These are phyloP conservation scores for Phytophthora ohioensis DNA, from an alignment of 352 stramenopile species.

Conservation along the genomic window DNA sequence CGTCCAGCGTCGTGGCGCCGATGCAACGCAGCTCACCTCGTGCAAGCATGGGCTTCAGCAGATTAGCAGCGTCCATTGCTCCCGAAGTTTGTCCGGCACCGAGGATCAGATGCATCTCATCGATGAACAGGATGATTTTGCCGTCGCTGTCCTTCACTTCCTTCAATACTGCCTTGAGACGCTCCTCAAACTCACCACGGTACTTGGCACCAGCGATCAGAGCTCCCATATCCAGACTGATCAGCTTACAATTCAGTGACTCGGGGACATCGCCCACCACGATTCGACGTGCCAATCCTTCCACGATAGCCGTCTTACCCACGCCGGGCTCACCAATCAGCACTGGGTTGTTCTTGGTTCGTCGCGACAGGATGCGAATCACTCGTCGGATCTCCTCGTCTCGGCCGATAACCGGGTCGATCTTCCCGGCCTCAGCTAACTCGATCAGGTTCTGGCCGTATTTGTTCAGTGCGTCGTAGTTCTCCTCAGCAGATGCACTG, in stretches of 20 bases:
- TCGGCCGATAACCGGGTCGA: constrained; percentile 98
- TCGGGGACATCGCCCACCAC: constrained; percentile 96
- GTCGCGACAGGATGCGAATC: constrained; percentile 95
- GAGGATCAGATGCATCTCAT: constrained; percentile 98
- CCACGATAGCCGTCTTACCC: constrained; percentile 97
- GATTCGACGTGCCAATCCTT: constrained; percentile 97
- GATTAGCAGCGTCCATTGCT: constrained; percentile 98
- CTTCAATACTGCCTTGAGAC: constrained; percentile 95
- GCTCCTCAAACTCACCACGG: constrained; percentile 98
- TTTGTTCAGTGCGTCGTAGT: constrained; percentile 94
- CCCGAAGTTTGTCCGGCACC: constrained; percentile 93
- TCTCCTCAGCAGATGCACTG: constrained; percentile 87
- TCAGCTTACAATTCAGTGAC: constrained; percentile 90
- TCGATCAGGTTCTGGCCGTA: constrained; percentile 96
- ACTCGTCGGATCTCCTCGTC: constrained; percentile 97
- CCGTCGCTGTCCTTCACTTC: constrained; percentile 93
- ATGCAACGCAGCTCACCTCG: constrained; percentile 97
- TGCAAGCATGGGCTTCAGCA: constrained; percentile 98
- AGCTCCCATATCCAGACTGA: constrained; percentile 96
- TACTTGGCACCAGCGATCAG: constrained; percentile 98
- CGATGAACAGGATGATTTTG: constrained; percentile 99
- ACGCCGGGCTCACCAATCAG: constrained; percentile 97
- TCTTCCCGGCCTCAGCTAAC: constrained; percentile 93
- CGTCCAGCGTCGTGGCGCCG: constrained; percentile 97
- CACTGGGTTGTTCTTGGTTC: constrained; percentile 98